Evolutionary conservation across 257 asterid species (phyloP).

Genomic region (Anisodus acutangulus): DNA sequence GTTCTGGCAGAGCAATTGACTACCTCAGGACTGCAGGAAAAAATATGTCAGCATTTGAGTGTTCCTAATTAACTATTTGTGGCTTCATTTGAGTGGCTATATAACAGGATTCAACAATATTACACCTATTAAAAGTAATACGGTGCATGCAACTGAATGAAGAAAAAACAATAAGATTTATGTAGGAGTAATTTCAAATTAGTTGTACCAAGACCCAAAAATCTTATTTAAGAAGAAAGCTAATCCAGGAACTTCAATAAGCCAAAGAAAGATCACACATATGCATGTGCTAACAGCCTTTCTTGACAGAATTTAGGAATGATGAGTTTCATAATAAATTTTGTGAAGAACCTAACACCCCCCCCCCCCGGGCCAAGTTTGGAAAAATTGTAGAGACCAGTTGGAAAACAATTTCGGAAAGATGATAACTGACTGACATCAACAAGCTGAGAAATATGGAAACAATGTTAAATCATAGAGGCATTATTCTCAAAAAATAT

Average conservation of each 20-base stretch:
- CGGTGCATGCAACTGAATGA: not conserved
- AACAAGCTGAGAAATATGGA: conserved; percentile 21
- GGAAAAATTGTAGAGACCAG: not conserved
- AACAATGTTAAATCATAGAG: not conserved
- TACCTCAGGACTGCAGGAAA: conserved; percentile 72
- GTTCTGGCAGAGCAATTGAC: conserved; percentile 93
- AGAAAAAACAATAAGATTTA: not conserved
- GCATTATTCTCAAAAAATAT: not conserved
- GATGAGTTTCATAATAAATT: not conserved
- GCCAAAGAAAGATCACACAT: conserved; percentile 12
- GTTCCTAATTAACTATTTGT: not conserved
- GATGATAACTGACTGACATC: conserved; percentile 1
- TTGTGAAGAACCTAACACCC: not conserved
- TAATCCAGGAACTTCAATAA: not conserved
- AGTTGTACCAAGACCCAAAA: not conserved
- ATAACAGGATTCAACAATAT: not conserved
- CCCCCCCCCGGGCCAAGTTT: not conserved
- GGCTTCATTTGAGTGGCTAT: not conserved
- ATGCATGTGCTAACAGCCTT: not conserved
- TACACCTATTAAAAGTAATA: not conserved
- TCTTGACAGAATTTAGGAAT: not conserved
- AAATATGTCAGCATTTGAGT: not conserved
- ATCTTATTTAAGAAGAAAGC: not conserved
- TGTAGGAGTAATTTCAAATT: not conserved
- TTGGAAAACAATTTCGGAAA: not conserved